Evolutionary conservation across 768 basidiomycete genomes (phyloP), one percentile per base, ranked within the genome.

Genomic region (Chiua virens): DNA sequence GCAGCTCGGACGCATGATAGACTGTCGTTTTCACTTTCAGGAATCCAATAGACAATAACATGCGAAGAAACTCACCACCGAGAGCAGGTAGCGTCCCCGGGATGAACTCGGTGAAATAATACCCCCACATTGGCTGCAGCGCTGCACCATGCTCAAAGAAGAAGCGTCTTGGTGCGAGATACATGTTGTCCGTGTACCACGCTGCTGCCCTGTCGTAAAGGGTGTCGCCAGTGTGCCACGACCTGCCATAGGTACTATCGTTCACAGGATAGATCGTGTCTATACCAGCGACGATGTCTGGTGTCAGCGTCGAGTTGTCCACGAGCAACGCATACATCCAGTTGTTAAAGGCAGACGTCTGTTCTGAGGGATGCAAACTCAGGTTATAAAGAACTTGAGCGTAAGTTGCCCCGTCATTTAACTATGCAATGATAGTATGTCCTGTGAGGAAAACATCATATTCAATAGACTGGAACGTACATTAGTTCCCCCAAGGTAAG

Each of bases 111-210:
- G 64, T 69, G 57, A 84, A 83, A 54, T 75, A 73, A 47, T 85
- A 84, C 1, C 66, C 78, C 63, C 76, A 85, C 57, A 78, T 73
- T 0, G 76, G 74, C 54, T 80, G 79, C 22, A 71, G 53, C 0
- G 70, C 53, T 3, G 81, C 73, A 1, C 75, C 81, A 38, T 76
- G 69, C 21, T 76, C 67, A 50, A 81, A 78, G 47, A 83, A 79
- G 39, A 77, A 66, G 35, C 82, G 67, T 27, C 81, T 60, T 0
- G 79, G 73, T 0, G 76, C 71, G 28, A 83, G 66, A 61, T 73
- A 85, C 79, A 82, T 83, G 46, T 73, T 67, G 53, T 79, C 80
- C 1, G 79, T 79, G 55, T 84, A 85, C 78, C 79, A 85, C 0
- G 81, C 71, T 40, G 66, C 77, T 0, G 73, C 77, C 40, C 82